phyloP scores from a whole-genome alignment of 2,329 filamentous ascomycete species.

The Alternaria sp. region DNA sequence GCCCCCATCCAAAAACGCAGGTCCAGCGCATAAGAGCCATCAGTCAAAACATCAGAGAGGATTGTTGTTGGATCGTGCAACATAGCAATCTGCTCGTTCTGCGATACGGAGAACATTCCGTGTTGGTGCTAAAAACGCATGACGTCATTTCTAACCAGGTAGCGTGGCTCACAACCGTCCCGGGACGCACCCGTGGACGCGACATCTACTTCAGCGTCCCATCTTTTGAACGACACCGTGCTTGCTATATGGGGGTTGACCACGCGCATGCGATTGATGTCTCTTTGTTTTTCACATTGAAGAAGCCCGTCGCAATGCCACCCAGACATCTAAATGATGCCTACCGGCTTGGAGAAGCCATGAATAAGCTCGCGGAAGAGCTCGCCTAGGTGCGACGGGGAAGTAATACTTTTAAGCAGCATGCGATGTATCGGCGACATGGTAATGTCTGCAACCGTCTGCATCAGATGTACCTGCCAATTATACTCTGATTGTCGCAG shows the following conservation, averaged over 20 bases:
- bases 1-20: neutral
- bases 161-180: neutral
- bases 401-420: neutral
- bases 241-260: neutral
- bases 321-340: neutral
- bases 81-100: neutral
- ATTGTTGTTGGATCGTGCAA: neutral
- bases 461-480: neutral
- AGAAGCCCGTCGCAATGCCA: neutral
- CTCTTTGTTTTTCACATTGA: neutral
- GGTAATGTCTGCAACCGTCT: neutral
- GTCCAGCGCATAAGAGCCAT: neutral
- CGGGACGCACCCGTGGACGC: neutral
- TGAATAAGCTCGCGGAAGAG: neutral
- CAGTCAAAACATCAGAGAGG: neutral
- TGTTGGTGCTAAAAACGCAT: neutral
- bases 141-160: neutral
- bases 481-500: neutral
- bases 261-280: neutral
- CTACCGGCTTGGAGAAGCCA: neutral
- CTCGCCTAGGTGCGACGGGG: neutral
- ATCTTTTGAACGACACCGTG: neutral
- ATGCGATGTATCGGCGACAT: neutral
- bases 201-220: neutral
- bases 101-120: neutral